Percentiles rank a stretch among this genome's conserved stretches.
These are phyloP conservation scores for Pelagophyceae sp. DNA, from an alignment of 352 stramenopile genomes.

Conservation along the genomic window DNA sequence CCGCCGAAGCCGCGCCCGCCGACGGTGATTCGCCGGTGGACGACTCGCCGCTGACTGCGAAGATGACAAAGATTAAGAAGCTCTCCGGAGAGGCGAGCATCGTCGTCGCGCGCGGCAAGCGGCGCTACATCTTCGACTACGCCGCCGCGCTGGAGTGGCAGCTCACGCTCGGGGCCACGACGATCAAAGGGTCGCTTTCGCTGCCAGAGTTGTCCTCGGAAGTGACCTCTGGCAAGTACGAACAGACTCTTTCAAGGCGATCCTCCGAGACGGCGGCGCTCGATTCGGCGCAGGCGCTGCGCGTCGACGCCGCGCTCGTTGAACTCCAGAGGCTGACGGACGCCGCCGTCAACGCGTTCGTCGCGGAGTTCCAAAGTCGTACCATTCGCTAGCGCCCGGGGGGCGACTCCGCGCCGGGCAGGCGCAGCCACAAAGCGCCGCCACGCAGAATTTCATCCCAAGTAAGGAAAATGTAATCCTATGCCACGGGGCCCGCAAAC, in stretches of 20 bases:
- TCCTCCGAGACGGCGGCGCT: background rate
- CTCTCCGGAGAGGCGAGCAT: conserved; percentile 66
- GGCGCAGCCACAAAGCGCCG: too few relatives aligned
- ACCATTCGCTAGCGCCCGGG: too few relatives aligned
- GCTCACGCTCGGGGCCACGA: background rate
- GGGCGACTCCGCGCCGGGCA: too few relatives aligned
- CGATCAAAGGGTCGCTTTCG: background rate
- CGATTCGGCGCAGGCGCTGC: background rate
- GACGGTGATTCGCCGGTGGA: conserved; percentile 76
- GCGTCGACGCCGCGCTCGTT: background rate
- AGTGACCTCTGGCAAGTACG: conserved; percentile 4
- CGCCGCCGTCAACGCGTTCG: background rate
- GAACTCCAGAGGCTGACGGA: background rate
- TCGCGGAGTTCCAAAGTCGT: conserved; percentile 12
- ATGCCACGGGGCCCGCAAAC: too few relatives aligned
- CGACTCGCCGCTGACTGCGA: conserved; percentile 1
- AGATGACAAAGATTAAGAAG: conserved; percentile 41
- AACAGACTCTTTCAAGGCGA: background rate
- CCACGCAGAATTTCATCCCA: too few relatives aligned
- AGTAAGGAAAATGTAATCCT: too few relatives aligned
- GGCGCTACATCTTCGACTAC: conserved; percentile 72
- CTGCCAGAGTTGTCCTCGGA: background rate
- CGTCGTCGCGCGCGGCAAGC: conserved; percentile 68
- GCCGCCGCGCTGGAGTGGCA: conserved; percentile 60
- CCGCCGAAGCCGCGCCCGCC: conserved; percentile 71